Base-by-base conservation (phyloP, 1,139 yeast genomes). In the Yamadazyma mexicana region DNA sequence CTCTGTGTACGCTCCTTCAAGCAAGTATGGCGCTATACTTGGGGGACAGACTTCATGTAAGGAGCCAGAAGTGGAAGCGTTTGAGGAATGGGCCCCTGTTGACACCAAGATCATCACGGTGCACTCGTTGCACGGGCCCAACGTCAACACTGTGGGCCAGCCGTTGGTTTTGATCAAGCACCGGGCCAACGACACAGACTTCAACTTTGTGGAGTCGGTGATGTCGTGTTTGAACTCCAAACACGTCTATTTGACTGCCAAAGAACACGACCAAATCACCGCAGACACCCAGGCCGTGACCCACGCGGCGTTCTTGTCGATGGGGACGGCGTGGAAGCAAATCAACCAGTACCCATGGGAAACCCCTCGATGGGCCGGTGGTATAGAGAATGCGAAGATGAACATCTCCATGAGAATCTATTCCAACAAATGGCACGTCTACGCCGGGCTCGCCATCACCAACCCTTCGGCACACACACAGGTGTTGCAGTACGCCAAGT, bases 41-140 rank as follows among this genome's bases (percentile, higher is more conserved):
- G 98, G 98, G n/a, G 98, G 98, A 4, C 98, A 92, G 61, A 91
- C 98, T 0, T 87, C 96, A 5, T 92, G 98, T 65, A 92, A 92
- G 57, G 83, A 79, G 15, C 95, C 95, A 0, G 98, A 92, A 58
- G 84, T 92, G 32, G 71, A 67, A 16, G 97, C 98, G 0, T 87
- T 92, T 58, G 97, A 89, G 53, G 66, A 69, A 40, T 65, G 75
- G 50, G 60, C 88, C 30, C 97, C 98, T 0, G 45, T 54, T 1
- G 98, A 92, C 60, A 83, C 80, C 4, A 86, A 87, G 36, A 92
- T 92, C 30, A 77, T 92, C 12, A 78, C 95, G 1, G 75, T 95
- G 26, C 98, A 92, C 59, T 91, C 98, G 0, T 68, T 92, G 43
- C 98, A 92, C 63, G 98, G 98, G 0, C 98, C 98, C 1, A 81